Conservation (phyloP, 2,329 filamentous ascomycete species). For the Calcarisporium arbuscula region DNA sequence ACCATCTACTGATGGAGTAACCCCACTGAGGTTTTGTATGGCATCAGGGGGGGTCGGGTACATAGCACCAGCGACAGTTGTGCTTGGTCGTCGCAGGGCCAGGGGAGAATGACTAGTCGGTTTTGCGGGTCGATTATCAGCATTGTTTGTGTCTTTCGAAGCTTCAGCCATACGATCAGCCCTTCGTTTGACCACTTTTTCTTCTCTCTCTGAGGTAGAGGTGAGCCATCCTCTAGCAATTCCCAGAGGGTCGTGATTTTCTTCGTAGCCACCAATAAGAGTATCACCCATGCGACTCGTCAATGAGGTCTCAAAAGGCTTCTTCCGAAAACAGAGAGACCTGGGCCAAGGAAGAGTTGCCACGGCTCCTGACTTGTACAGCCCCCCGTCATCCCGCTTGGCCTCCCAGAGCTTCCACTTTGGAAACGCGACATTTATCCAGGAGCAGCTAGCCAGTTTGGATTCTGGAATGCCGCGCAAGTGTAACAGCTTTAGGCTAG, state of each 20-base stretch:
- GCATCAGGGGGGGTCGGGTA: conserved; percentile 69
- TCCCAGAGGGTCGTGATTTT: conserved; percentile 42
- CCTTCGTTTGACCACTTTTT: conserved; percentile 39
- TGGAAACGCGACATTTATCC: conserved; percentile 45
- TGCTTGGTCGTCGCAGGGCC: conserved; percentile 43
- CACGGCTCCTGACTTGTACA: too few relatives aligned
- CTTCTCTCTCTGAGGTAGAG: conserved; percentile 38
- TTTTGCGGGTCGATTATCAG: conserved; percentile 34
- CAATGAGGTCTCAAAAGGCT: conserved; percentile 32
- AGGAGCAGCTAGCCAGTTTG: conserved; percentile 36
- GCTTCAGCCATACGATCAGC: conserved; percentile 40
- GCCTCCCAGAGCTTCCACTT: conserved; percentile 36
- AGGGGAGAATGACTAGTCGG: conserved; percentile 47
- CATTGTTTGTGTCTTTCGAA: conserved; percentile 35
- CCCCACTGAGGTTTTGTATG: conserved; percentile 45
- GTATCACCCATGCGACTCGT: conserved; percentile 33
- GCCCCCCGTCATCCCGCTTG: conserved; percentile 34
- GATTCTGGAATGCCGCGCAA: conserved; percentile 41
- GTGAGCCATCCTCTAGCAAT: conserved; percentile 44
- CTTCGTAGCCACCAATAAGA: conserved; percentile 29
- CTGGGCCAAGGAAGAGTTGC: conserved; percentile 48
- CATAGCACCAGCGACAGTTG: conserved; percentile 45
- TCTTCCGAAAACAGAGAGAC: conserved; percentile 46
- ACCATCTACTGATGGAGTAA: conserved; percentile 52
- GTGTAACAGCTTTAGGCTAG: conserved; percentile 45